Percentiles rank a stretch among this genome's conserved stretches.
Conservation (phyloP, 306 rosid genomes). For the Amphicarpaea edgeworthii region DNA sequence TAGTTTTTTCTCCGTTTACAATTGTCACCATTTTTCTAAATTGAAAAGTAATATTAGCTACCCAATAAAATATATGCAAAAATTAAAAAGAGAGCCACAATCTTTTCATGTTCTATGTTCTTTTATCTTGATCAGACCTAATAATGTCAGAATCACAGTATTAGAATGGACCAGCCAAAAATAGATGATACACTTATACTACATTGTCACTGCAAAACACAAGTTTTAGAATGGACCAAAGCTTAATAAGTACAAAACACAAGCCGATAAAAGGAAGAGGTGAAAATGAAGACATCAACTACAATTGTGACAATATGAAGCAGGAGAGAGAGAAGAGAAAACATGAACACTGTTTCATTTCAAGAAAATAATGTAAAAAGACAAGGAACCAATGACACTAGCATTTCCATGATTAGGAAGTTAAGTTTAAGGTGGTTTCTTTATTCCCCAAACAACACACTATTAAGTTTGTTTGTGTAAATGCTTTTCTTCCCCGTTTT, state of each 20-base stretch:
- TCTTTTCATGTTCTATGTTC: not conserved
- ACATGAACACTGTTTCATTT: too few relatives aligned
- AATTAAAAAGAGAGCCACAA: not conserved
- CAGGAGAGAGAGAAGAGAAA: too few relatives aligned
- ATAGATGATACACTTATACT: not conserved
- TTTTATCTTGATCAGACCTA: conserved; percentile 2
- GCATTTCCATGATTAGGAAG: too few relatives aligned
- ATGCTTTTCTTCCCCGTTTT: too few relatives aligned
- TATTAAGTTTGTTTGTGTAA: too few relatives aligned
- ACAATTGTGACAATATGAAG: too few relatives aligned
- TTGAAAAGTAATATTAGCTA: not conserved
- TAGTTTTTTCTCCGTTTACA: too few relatives aligned
- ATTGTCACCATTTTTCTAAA: too few relatives aligned
- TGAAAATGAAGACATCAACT: not conserved
- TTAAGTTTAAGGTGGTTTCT: too few relatives aligned
- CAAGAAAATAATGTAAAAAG: too few relatives aligned
- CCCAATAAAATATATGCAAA: conserved; percentile 16
- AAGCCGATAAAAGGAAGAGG: not conserved
- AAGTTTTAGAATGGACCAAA: conserved; percentile 1
- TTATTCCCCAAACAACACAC: too few relatives aligned
- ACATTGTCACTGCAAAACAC: conserved; percentile 28
- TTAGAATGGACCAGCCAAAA: conserved; percentile 9
- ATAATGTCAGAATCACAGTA: conserved; percentile 8
- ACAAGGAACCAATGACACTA: too few relatives aligned
- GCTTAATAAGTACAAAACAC: not conserved